A percentile compares a stretch with the other conserved stretches of the same genome.
phyloP scores from a whole-genome alignment of 139 green algal species.

The Chlamydomonas eustigma region DNA sequence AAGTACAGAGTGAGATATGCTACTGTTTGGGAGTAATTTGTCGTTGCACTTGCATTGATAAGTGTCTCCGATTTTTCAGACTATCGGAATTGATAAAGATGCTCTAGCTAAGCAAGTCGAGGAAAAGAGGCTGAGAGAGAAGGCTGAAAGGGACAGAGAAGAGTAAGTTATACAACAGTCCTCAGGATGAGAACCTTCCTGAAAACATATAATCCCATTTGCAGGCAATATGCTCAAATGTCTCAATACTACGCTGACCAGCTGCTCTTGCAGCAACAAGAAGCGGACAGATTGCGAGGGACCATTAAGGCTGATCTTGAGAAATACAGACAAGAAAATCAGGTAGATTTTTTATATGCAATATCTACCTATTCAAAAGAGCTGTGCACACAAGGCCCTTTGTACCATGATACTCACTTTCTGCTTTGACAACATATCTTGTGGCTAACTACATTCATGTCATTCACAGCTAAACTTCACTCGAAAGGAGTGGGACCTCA shows the following conservation, averaged over 20 bases:
- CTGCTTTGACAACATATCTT: neutral
- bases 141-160: constrained; percentile 37
- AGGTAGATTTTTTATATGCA: constrained; percentile 14
- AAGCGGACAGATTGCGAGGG: constrained; percentile 31
- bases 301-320: constrained; percentile 31
- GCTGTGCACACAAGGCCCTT: neutral
- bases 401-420: neutral
- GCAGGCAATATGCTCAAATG: constrained; percentile 47
- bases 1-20: constrained; percentile 32
- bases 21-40: neutral
- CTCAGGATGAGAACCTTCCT: neutral
- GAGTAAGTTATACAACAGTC: constrained; percentile 52
- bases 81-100: constrained; percentile 46
- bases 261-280: constrained; percentile 42
- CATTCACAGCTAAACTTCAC: constrained; percentile 58
- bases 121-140: constrained; percentile 35
- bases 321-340: constrained; percentile 34
- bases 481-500: constrained; percentile 67
- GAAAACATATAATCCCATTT: too few species aligned
- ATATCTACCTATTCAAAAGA: neutral
- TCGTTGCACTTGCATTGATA: too few species aligned
- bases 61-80: too few species aligned
- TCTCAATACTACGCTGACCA: constrained; percentile 49
- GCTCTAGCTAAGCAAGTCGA: constrained; percentile 43
- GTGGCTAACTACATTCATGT: neutral